Conservation (phyloP, 371 early-diverging fungal genomes). For the Lichtheimia ornata region DNA sequence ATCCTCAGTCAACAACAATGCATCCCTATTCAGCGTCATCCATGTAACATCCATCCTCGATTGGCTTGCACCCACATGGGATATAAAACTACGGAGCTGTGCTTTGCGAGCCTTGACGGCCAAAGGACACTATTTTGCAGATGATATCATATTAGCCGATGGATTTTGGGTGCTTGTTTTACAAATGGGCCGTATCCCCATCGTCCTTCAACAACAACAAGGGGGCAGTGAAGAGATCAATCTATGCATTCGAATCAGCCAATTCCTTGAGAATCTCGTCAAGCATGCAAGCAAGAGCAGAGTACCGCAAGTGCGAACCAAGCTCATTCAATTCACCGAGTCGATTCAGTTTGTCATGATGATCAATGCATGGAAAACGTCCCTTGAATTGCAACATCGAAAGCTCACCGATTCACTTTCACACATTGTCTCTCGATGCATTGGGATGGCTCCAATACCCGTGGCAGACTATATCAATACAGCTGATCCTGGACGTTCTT, state of each 20-base stretch:
- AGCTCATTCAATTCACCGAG: constrained; percentile 2
- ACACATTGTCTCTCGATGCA: constrained; percentile 10
- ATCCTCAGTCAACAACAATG: constrained; percentile 1
- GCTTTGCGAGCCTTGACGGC: constrained; percentile 11
- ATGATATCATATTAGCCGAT: constrained; percentile 9
- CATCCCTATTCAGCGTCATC: background rate
- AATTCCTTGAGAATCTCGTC: constrained; percentile 10
- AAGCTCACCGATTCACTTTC: constrained; percentile 16
- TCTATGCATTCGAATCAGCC: constrained; percentile 5
- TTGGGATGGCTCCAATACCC: background rate
- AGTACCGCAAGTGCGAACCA: background rate
- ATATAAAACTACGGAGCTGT: background rate
- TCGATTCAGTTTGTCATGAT: constrained; percentile 3
- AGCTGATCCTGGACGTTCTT: background rate
- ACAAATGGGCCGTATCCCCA: constrained; percentile 4
- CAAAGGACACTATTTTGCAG: constrained; percentile 11
- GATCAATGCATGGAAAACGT: background rate
- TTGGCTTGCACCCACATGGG: background rate
- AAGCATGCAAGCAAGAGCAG: background rate
- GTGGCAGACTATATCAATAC: background rate
- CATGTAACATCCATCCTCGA: background rate
- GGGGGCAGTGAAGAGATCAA: background rate
- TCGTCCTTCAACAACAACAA: too few relatives aligned
- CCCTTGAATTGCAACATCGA: background rate
- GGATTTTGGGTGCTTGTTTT: constrained; percentile 8